These are phyloP conservation scores for Mucor velutinosus DNA, from an alignment of 371 early-diverging fungal species.

Conservation along the genomic window DNA sequence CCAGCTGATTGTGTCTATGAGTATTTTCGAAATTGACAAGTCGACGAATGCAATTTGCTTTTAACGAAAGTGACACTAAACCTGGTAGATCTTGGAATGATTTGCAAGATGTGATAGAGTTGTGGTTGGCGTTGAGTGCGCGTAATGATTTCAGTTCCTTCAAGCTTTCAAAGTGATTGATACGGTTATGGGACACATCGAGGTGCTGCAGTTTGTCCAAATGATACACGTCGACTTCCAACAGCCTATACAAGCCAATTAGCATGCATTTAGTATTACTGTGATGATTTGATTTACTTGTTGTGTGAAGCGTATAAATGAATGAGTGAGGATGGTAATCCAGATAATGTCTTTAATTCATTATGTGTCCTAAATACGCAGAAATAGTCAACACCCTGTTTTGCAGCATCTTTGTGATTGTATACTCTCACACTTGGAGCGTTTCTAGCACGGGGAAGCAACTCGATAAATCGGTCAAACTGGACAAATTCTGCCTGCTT, in stretches of 20 bases:
- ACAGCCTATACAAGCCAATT: constrained; percentile 25
- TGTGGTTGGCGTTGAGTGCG: constrained; percentile 50
- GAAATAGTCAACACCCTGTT: background rate
- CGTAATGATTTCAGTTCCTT: constrained; percentile 26
- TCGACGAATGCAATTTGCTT: constrained; percentile 41
- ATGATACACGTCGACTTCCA: constrained; percentile 39
- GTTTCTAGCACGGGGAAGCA: constrained; percentile 36
- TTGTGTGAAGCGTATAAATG: constrained; percentile 40
- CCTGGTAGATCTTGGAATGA: constrained; percentile 45
- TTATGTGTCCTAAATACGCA: constrained; percentile 36
- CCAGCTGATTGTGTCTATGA: constrained; percentile 38
- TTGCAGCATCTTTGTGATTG: too few species aligned
- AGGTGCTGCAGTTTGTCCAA: constrained; percentile 47
- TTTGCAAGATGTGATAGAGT: constrained; percentile 45
- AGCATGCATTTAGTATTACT: background rate
- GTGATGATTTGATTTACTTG: constrained; percentile 13
- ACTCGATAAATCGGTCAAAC: constrained; percentile 18
- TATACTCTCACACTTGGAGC: constrained; percentile 32
- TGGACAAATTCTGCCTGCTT: constrained; percentile 23
- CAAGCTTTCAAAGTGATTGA: constrained; percentile 43
- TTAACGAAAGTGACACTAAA: constrained; percentile 44
- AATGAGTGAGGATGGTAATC: constrained; percentile 32
- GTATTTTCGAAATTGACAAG: constrained; percentile 35
- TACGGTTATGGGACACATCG: constrained; percentile 52
- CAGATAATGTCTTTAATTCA: constrained; percentile 27